Evolutionary conservation across 2,329 filamentous ascomycete species (phyloP), one percentile per base, ranked within the genome.

Genomic region (Trichoderma oligosporum): DNA sequence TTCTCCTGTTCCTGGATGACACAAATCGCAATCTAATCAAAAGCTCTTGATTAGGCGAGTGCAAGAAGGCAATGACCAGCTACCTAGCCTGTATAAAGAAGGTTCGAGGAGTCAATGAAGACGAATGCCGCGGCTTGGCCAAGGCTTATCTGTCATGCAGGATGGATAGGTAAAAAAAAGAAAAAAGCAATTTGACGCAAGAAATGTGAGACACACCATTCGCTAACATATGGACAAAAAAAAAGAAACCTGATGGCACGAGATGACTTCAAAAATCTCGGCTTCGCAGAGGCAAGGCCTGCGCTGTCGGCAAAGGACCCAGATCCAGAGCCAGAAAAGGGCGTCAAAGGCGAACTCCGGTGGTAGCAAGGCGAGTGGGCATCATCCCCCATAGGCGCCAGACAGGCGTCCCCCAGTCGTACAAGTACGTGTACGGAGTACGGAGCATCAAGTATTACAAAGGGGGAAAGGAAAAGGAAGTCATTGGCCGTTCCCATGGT

Each of bases 241-340:
- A 46, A 22, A 49, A 91, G 91, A 64, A 97, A 97, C 69, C 77
- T 99, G 29, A 99, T 99, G 94, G 92, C 92, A 7, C 90, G 83
- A 64, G 94, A 99, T 68, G 89, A 96, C 59, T 94, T 97, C 73
- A 91, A 89, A 73, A 99, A 99, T 68, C 77, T 99, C 38, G 94
- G 94, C 0, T 94, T 96, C 65, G 65, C 78, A 44, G 67, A 70
- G 45, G 65, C 78, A 44, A 67, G 70, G 45, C 60, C 64, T 56
- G 57, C 61, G 27, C 63, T 64, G 42, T 57, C 61, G 52, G 56
- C 59, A 53, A 53, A 61, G 42, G 47, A 49, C 12, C 42, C 60
- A 49, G 61, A 64, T 60, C 62, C 69, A 16, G 67, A 72, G 63
- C 63, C 69, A n/a, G 67, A 73, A 63, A 71, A 68, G 53, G 67